Percentiles rank a stretch among this genome's conserved stretches.
phyloP scores from a whole-genome alignment of 2,329 filamentous ascomycete genomes.

The Curvularia sp. region DNA sequence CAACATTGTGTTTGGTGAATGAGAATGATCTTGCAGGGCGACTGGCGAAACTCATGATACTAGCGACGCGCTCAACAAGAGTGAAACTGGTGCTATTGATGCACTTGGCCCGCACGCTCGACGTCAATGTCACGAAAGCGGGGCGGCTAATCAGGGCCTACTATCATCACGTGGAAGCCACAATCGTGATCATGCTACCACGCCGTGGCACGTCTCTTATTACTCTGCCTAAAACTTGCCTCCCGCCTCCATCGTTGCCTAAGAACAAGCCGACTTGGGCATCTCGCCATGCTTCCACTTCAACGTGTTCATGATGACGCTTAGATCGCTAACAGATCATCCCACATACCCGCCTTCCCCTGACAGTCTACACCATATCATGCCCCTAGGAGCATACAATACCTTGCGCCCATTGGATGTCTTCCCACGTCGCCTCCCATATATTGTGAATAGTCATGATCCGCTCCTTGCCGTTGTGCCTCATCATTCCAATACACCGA shows the following conservation, averaged over 20 bases:
- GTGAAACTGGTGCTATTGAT: slow-evolving; percentile 7
- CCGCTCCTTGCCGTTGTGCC: slow-evolving; percentile 54
- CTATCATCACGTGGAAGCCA: slow-evolving; percentile 27
- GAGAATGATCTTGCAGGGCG: slow-evolving; percentile 15
- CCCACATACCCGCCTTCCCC: not conserved
- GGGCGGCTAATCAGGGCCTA: slow-evolving; percentile 31
- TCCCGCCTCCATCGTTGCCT: not conserved
- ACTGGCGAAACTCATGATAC: slow-evolving; percentile 32
- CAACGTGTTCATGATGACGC: slow-evolving; percentile 13
- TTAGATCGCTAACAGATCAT: slow-evolving; percentile 10
- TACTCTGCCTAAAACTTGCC: not conserved
- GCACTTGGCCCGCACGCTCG: slow-evolving; percentile 10
- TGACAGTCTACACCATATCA: not conserved
- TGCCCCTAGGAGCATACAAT: slow-evolving; percentile 45
- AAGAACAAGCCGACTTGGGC: no score
- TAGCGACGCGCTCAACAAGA: slow-evolving; percentile 24
- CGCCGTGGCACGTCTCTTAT: not conserved
- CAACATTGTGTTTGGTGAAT: slow-evolving; percentile 30
- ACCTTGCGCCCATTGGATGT: slow-evolving; percentile 60
- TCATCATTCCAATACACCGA: slow-evolving; percentile 59
- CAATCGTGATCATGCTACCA: not conserved
- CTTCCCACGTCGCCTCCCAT: slow-evolving; percentile 62
- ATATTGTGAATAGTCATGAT: slow-evolving; percentile 58
- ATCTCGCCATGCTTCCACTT: not conserved
- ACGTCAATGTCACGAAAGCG: slow-evolving; percentile 28